phyloP scores from a whole-genome alignment of 768 basidiomycete genomes.

The Naganishia vishniacii region DNA sequence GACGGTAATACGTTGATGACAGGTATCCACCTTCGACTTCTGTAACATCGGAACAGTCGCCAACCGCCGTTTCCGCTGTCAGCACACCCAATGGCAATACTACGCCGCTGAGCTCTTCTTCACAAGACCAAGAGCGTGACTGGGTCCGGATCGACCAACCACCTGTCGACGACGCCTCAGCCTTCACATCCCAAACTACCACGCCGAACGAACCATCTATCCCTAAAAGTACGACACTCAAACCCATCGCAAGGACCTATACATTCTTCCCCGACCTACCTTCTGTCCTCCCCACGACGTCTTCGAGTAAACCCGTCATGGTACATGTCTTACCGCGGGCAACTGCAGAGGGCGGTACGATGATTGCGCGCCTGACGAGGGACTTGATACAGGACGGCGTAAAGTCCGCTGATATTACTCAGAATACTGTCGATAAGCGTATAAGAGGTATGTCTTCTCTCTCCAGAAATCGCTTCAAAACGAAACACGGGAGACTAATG shows the following conservation, averaged over 20 bases:
- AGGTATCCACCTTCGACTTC: too few species aligned
- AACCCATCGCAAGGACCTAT: too few species aligned
- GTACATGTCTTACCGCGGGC: neutral
- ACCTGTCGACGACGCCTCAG: neutral
- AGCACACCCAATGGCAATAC: too few species aligned
- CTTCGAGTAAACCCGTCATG: neutral
- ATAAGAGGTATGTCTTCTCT: neutral
- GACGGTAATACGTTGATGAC: too few species aligned
- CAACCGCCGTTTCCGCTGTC: too few species aligned
- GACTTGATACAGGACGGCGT: neutral
- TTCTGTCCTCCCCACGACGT: neutral
- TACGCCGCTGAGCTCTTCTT: neutral
- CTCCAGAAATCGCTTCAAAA: neutral
- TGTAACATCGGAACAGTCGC: too few species aligned
- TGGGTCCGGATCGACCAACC: neutral
- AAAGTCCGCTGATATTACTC: neutral
- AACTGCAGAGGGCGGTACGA: neutral
- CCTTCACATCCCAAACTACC: neutral
- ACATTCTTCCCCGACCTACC: neutral
- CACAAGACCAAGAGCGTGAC: neutral
- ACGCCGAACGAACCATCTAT: too few species aligned
- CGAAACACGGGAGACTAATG: too few species aligned
- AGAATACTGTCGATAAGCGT: slow-evolving; percentile 1
- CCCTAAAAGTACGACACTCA: neutral
- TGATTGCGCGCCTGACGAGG: slow-evolving; percentile 1